Conservation (phyloP, 164 flowering plant species). For the Magnolia changhungtana region DNA sequence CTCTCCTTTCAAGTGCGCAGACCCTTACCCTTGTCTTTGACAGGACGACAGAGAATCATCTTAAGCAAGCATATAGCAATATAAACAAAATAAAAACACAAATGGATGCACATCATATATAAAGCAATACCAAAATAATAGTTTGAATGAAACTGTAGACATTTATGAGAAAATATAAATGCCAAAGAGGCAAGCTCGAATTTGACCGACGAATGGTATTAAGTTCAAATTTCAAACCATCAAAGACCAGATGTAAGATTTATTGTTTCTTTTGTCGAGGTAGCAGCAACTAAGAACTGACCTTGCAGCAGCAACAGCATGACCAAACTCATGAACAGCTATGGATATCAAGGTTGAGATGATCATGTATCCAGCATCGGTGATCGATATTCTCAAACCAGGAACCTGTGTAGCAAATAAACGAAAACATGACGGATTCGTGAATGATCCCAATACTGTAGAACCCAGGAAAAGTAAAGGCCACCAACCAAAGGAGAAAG, state of each 20-base stretch:
- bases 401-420: conserved; percentile 33
- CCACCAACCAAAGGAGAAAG: conserved; percentile 41
- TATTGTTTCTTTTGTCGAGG: background rate
- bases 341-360: conserved; percentile 65
- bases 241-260: background rate
- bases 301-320: conserved; percentile 90
- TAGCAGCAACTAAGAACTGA: conserved; percentile 18
- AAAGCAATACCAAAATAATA: background rate
- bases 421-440: background rate
- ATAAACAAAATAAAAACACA: background rate
- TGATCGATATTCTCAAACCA: conserved; percentile 38
- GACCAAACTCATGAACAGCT: conserved; percentile 74
- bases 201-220: background rate
- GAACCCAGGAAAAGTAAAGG: background rate
- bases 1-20: too few relatives aligned
- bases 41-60: too few relatives aligned
- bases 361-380: conserved; percentile 46
- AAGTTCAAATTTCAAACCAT: background rate
- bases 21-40: too few relatives aligned
- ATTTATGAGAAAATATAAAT: background rate
- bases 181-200: background rate
- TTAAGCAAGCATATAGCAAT: background rate
- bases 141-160: background rate
- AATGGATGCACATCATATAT: background rate
- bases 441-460: background rate